Conservation (phyloP, 2,329 filamentous ascomycete species). For the Exophiala sideris region DNA sequence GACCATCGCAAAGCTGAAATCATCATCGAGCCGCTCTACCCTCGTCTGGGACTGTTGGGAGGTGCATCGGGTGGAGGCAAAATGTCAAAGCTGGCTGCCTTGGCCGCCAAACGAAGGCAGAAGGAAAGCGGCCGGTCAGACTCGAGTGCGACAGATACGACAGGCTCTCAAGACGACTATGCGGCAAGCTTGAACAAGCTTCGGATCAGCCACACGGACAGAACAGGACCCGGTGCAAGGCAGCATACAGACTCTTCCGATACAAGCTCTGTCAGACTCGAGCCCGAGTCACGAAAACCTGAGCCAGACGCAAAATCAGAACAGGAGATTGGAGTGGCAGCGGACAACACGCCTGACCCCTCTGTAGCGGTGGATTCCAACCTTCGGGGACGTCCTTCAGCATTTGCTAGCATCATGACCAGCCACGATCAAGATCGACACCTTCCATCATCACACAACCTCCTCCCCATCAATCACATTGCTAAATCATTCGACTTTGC, state of each 20-base stretch:
- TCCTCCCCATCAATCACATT: slow-evolving; percentile 7
- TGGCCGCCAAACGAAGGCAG: slow-evolving; percentile 74
- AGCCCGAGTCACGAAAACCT: background rate
- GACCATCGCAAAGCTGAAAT: slow-evolving; percentile 59
- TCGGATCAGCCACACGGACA: slow-evolving; percentile 28
- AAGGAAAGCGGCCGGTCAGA: slow-evolving; percentile 59
- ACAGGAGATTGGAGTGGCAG: background rate
- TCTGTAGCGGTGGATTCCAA: background rate
- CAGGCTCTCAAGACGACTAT: slow-evolving; percentile 19
- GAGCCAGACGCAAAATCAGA: background rate
- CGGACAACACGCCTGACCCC: background rate
- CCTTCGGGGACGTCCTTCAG: slow-evolving; percentile 23
- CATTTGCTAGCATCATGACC: slow-evolving; percentile 28
- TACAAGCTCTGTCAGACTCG: background rate
- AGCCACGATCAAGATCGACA: slow-evolving; percentile 6
- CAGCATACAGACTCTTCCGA: background rate
- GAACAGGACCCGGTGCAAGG: background rate
- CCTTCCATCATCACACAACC: slow-evolving; percentile 1
- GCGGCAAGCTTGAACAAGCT: slow-evolving; percentile 23
- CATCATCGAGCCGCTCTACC: slow-evolving; percentile 59
- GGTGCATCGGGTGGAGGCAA: slow-evolving; percentile 67
- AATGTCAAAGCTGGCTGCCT: slow-evolving; percentile 83
- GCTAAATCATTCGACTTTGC: slow-evolving; percentile 60
- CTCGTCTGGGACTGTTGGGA: slow-evolving; percentile 69
- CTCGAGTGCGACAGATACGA: background rate